Evolutionary conservation across 257 asterid genomes (phyloP).

Genomic region (Anisodus tanguticus): DNA sequence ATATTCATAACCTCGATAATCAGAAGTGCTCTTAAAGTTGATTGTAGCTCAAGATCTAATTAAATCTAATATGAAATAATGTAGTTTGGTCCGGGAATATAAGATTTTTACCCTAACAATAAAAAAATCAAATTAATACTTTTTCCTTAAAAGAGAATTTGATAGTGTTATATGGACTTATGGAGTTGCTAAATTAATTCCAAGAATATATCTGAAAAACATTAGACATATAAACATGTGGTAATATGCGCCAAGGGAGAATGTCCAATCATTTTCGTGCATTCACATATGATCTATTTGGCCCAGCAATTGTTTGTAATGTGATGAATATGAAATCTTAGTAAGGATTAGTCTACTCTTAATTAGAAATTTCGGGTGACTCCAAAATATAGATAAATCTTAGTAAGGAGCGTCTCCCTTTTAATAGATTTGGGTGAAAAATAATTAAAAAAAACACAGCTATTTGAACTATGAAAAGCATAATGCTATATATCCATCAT

Average conservation of each 20-base stretch:
- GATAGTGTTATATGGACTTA: background rate
- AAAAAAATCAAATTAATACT: background rate
- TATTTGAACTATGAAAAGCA: slow-evolving; percentile 10
- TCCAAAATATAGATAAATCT: background rate
- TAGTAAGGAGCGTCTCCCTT: background rate
- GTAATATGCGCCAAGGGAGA: background rate
- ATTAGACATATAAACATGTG: background rate
- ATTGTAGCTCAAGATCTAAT: background rate
- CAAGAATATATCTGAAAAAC: background rate
- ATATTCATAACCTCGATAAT: background rate
- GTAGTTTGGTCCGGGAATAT: background rate
- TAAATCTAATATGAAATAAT: background rate
- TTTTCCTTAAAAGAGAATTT: background rate
- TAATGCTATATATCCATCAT: background rate
- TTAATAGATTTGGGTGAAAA: background rate
- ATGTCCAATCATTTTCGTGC: background rate
- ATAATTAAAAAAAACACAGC: background rate
- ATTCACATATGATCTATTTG: background rate
- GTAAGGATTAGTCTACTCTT: too few relatives aligned
- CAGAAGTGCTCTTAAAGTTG: background rate
- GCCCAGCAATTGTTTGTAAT: background rate
- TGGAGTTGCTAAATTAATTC: background rate
- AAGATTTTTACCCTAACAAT: background rate
- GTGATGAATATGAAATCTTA: background rate
- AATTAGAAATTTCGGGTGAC: background rate